A percentile compares a stretch with the other conserved stretches of the same genome.
phyloP scores from a whole-genome alignment of 2,329 filamentous ascomycete genomes.

The Aureobasidium pullulans region DNA sequence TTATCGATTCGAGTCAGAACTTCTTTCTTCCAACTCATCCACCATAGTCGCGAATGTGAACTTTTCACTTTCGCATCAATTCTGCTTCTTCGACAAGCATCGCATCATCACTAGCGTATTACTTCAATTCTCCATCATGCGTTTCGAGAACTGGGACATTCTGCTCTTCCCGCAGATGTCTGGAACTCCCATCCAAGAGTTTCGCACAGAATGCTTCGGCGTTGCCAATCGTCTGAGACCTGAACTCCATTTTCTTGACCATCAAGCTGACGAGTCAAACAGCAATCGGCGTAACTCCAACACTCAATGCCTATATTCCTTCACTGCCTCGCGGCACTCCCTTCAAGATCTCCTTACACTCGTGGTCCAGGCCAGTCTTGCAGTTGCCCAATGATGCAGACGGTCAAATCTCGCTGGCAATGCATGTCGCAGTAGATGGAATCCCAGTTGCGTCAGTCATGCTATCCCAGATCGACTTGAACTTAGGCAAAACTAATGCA shows the following conservation, averaged over 20 bases:
- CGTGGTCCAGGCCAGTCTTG: conserved; percentile 57
- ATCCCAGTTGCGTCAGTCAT: conserved; percentile 50
- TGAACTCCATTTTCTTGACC: neutral
- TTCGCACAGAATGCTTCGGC: conserved; percentile 69
- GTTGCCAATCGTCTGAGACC: conserved; percentile 37
- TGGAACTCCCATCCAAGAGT: conserved; percentile 70
- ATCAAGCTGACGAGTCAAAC: neutral
- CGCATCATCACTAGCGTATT: conserved; percentile 9
- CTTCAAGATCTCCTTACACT: conserved; percentile 69
- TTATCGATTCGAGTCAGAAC: neutral
- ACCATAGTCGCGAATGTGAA: neutral
- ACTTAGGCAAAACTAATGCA: neutral
- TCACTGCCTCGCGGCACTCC: conserved; percentile 50
- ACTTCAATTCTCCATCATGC: conserved; percentile 49
- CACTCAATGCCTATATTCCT: conserved; percentile 64
- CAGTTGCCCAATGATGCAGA: conserved; percentile 52
- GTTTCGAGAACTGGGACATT: conserved; percentile 81
- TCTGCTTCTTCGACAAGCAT: neutral
- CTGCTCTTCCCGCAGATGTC: conserved; percentile 61
- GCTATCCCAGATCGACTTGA: neutral
- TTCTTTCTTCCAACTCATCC: neutral
- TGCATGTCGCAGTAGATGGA: conserved; percentile 63
- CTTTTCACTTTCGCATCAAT: neutral
- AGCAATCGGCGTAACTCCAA: conserved; percentile 36
- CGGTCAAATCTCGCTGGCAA: conserved; percentile 37